Evolutionary conservation across 1,284 basidiomycete species (phyloP).

Genomic region (Trametes polyzona): DNA sequence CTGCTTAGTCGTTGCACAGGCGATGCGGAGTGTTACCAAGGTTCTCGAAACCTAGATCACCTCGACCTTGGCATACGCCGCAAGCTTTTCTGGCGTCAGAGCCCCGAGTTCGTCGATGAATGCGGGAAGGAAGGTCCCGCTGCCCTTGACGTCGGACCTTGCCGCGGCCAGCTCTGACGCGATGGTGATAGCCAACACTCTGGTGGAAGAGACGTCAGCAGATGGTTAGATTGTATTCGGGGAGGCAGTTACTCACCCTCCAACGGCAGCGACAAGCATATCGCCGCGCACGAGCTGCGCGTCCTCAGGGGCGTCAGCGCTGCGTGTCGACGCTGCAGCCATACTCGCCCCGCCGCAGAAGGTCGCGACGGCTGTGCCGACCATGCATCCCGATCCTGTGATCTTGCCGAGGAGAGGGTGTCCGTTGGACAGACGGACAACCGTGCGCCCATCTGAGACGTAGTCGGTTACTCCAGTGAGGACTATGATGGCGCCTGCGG

Average conservation of each 20-base stretch:
- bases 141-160: conserved; percentile 75
- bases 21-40: no score
- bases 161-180: conserved; percentile 82
- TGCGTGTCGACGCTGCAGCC: conserved; percentile 27
- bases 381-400: conserved; percentile 91
- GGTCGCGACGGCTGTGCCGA: conserved; percentile 77
- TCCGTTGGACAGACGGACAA: conserved; percentile 79
- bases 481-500: conserved; percentile 76
- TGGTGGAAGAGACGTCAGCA: conserved; percentile 36
- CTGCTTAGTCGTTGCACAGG: no score
- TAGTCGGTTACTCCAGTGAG: conserved; percentile 88
- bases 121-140: conserved; percentile 87
- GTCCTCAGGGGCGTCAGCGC: conserved; percentile 31
- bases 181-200: conserved; percentile 81
- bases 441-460: conserved; percentile 79
- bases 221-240: neutral
- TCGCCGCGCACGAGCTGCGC: conserved; percentile 66
- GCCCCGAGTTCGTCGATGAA: conserved; percentile 83
- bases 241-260: conserved; percentile 54
- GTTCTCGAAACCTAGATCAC: conserved; percentile 28
- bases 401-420: conserved; percentile 77
- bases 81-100: conserved; percentile 60
- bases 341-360: conserved; percentile 77
- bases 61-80: conserved; percentile 53
- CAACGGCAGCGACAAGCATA: conserved; percentile 75